A percentile compares a stretch with the other conserved stretches of the same genome.
phyloP scores from a whole-genome alignment of 176 grass and related monocot genomes.

The Canna indica region DNA sequence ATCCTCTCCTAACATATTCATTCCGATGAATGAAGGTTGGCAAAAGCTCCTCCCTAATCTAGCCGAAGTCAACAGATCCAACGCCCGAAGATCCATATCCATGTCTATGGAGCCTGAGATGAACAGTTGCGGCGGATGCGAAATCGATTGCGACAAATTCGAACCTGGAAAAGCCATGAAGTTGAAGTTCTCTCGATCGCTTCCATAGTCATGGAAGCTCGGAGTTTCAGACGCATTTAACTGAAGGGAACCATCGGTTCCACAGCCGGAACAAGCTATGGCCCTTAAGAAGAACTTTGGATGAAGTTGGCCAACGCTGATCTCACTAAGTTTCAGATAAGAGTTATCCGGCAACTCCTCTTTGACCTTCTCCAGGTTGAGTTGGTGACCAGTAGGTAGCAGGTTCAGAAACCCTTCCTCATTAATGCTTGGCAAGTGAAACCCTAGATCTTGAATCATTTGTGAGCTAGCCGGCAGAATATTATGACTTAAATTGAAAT shows the following conservation, averaged over 20 bases:
- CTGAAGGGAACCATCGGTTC: slow-evolving; percentile 14
- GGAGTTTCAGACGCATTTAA: not conserved
- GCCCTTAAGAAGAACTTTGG: slow-evolving; percentile 24
- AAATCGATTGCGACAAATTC: slow-evolving; percentile 24
- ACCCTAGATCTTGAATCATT: slow-evolving; percentile 78
- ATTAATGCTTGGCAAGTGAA: slow-evolving; percentile 44
- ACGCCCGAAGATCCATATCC: slow-evolving; percentile 28
- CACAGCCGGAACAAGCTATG: slow-evolving; percentile 1
- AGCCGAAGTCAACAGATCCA: slow-evolving; percentile 43
- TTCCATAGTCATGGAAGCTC: not conserved
- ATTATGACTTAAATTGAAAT: slow-evolving; percentile 22
- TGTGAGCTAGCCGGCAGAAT: slow-evolving; percentile 31
- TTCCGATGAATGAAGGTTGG: slow-evolving; percentile 25
- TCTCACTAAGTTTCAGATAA: slow-evolving; percentile 14
- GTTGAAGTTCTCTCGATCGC: slow-evolving; percentile 3
- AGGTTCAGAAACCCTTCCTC: slow-evolving; percentile 23
- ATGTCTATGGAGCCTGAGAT: slow-evolving; percentile 6
- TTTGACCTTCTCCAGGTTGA: slow-evolving; percentile 31
- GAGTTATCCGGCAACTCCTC: slow-evolving; percentile 20
- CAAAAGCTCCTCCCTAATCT: slow-evolving; percentile 38
- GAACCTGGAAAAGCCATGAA: slow-evolving; percentile 30
- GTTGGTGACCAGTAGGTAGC: slow-evolving; percentile 17
- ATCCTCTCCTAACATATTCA: slow-evolving; percentile 36
- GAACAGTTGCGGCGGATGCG: not conserved
- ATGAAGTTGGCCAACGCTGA: slow-evolving; percentile 2